Evolutionary conservation across 768 basidiomycete species (phyloP), one percentile per base, ranked within the genome.

Genomic region (Galerina marginata): DNA sequence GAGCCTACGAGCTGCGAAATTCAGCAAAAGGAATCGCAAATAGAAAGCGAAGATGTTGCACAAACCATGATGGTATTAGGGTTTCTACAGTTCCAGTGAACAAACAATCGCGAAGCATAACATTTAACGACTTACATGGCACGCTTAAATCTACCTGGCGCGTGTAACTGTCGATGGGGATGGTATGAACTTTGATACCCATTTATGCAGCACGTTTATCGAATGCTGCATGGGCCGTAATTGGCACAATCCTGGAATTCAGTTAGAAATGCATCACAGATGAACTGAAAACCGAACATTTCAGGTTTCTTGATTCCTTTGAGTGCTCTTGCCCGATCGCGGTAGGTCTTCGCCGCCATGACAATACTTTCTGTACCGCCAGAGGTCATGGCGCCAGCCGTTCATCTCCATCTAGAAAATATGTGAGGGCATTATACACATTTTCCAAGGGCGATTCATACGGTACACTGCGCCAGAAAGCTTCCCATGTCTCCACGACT

Each of bases 331-430:
- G 93, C 96, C 93, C 96, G 96, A 64, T 98, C 95, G 12, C 95
- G 85, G 70, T 99, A 88, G 0, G 95, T 92, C 79, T 98, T 98
- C 65, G 94, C 83, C 2, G 95, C 88, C 95, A 98, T 95, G 50
- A 99, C 79, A 66, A 99, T 98, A 20, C 91, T 93, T 72, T 99
- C 96, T 0, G 96, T 99, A 6, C 96, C 96, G 12, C 96, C 96
- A 0, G 91, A 91, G 1, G 96, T 99, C 74, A 96, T 98, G 6
- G 88, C 89, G 11, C 96, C 96, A 10, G 94, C 95, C 9, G 75
- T 48, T 94, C 93, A 12, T 89, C 94, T 7, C 94, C 94, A 65
- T 93, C 91, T 93, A 60, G 11, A n/a, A n/a, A 53, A 38, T 5
- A 54, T 12, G 33, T 46, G 11, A 36, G 23, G 5, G 58, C 16